Conservation (phyloP, 129 eudicot genomes). For the Dittrichia graveolens region DNA sequence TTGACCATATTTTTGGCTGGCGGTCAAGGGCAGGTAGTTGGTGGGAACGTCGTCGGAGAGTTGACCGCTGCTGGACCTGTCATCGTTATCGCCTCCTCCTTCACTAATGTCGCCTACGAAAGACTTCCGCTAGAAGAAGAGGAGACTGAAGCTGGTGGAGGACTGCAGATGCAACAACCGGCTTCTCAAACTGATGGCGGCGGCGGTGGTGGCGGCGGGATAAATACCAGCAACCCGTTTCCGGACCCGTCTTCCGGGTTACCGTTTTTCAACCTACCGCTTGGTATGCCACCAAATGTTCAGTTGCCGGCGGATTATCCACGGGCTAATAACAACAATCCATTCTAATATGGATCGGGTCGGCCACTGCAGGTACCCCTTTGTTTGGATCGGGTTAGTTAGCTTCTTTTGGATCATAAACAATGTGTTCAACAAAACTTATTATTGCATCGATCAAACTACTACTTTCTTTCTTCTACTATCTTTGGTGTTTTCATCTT, state of each 20-base stretch:
- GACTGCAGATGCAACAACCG: constrained; percentile 42
- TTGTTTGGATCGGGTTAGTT: constrained; percentile 39
- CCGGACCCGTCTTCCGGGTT: constrained; percentile 52
- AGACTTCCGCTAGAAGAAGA: constrained; percentile 50
- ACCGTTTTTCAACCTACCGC: constrained; percentile 50
- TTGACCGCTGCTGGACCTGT: constrained; percentile 52
- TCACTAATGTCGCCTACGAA: constrained; percentile 49
- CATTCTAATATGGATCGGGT: constrained; percentile 33
- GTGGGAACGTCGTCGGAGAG: constrained; percentile 54
- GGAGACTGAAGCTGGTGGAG: constrained; percentile 31
- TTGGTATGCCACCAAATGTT: constrained; percentile 41
- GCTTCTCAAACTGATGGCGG: constrained; percentile 10
- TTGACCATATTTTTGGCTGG: constrained; percentile 49
- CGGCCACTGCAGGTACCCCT: constrained; percentile 19
- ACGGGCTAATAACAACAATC: constrained; percentile 35
- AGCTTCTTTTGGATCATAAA: constrained; percentile 37
- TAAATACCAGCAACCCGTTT: constrained; percentile 34
- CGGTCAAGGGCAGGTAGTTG: constrained; percentile 50
- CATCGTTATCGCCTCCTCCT: constrained; percentile 45
- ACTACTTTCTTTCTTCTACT: constrained; percentile 23
- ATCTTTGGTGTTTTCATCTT: constrained; percentile 3
- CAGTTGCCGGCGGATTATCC: constrained; percentile 45
- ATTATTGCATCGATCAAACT: constrained; percentile 30
- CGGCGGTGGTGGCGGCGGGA: constrained; percentile 34
- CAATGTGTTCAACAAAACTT: constrained; percentile 23